Evolutionary conservation across 805 yeast genomes (phyloP), one percentile per base, ranked within the genome.

Genomic region (Candida wancherniae): DNA sequence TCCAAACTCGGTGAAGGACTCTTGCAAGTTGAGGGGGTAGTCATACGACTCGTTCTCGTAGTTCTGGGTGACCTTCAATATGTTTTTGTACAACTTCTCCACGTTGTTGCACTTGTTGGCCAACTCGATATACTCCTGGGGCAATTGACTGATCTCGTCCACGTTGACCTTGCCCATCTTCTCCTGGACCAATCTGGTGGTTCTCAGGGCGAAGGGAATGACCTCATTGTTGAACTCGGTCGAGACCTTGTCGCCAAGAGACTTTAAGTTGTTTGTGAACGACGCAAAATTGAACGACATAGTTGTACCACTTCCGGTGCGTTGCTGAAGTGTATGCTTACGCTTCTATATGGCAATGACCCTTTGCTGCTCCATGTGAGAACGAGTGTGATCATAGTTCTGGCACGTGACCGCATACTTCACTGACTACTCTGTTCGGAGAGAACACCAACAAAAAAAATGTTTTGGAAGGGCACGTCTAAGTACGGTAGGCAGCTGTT

Each of bases 11-110:
- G 71, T 68, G 41, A 84, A 73, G n/a, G 87, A 76, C 51, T 85
- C 95, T 47, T 73, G 73, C 43, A 78, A 64, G 47, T 80, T 79
- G 33, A 77, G 73, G 7, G 95, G 95, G 55, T 84, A 84, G 58
- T 84, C 95, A 58, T 84, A 85, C 29, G 82, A 72, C 58, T 84
- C 94, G 44, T 64, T 72, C 49, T 80, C 88, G 58, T 80, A 84
- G 35, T 67, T 70, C 25, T 71, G 50, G 10, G 66, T 62, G 31
- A 63, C 57, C 40, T 61, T 63, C 45, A 64, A 57, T 14, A 63
- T 61, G 38, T 67, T 65, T 45, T 58, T 57, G 50, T 65, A 67
- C 35, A 65, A 48, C 23, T 48, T 55, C 34, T 64, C 71, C 35
- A 63, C 57, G 35, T 58, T 57, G 48, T 63, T 63, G 40, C 70